Percentiles rank a stretch among this genome's conserved stretches.
Evolutionary conservation across 208 protist genomes (phyloP).

Genomic region (Acanthamoeba triangularis): DNA sequence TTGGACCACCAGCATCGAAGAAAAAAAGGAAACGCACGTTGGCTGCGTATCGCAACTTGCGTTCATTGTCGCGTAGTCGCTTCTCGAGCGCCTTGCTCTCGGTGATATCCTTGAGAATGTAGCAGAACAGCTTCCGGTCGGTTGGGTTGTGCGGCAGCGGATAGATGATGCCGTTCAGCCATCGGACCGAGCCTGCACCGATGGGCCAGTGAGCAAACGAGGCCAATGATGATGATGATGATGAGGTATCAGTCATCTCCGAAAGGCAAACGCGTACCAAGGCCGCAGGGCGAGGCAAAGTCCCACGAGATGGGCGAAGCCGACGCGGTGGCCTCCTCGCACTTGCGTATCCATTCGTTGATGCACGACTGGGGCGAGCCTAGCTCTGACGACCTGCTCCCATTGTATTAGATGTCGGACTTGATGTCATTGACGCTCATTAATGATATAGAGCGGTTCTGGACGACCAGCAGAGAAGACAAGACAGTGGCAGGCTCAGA

Average conservation of each 20-base stretch:
- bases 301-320: neutral
- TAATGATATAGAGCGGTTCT: too few relatives aligned
- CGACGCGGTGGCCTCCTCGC: neutral
- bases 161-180: slow-evolving; percentile 34
- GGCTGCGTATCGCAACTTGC: slow-evolving; percentile 29
- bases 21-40: neutral
- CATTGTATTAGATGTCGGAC: neutral
- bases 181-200: neutral
- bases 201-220: too few relatives aligned
- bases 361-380: neutral
- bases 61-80: slow-evolving; percentile 16
- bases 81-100: slow-evolving; percentile 32
- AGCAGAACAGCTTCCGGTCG: slow-evolving; percentile 30
- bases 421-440: neutral
- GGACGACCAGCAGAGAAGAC: neutral
- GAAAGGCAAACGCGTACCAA: neutral
- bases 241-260: too few relatives aligned
- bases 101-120: neutral
- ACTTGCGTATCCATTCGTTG: slow-evolving; percentile 52
- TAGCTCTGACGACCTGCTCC: neutral
- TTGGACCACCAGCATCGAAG: neutral
- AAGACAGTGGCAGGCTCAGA: neutral
- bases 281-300: slow-evolving; percentile 29
- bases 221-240: too few relatives aligned
- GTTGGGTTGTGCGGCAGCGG: slow-evolving; percentile 30